Evolutionary conservation across 192 early-diverging fungal species (phyloP).

Genomic region (Neocallimastix lanati): DNA sequence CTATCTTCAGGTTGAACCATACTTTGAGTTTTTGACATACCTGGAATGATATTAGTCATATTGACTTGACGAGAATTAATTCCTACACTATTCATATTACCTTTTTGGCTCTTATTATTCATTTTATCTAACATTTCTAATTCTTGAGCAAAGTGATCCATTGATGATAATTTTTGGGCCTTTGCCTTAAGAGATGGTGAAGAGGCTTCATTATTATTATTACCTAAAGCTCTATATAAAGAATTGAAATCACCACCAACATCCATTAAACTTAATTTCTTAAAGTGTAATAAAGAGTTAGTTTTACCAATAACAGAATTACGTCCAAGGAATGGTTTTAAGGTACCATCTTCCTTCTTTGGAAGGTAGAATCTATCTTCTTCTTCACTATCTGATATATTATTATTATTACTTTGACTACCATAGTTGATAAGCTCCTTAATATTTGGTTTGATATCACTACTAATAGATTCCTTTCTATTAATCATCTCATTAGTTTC

Average conservation of each 20-base stretch:
- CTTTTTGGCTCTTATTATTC: background rate
- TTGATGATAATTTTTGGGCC: background rate
- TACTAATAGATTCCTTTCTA: background rate
- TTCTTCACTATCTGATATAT: background rate
- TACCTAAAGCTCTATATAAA: background rate
- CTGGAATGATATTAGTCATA: background rate
- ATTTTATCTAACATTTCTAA: background rate
- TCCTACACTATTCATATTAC: background rate
- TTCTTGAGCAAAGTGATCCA: background rate
- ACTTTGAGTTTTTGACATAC: background rate
- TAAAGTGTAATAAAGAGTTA: background rate
- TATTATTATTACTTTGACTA: background rate
- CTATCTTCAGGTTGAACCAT: background rate
- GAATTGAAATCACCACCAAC: background rate
- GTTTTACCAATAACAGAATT: background rate
- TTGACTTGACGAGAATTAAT: background rate
- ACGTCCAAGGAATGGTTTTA: background rate
- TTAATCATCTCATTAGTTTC: no score
- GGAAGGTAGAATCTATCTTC: background rate
- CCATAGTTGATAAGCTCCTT: background rate
- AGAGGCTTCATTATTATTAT: background rate
- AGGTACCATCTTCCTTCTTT: background rate
- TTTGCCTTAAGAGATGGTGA: background rate
- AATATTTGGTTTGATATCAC: background rate
- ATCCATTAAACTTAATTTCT: background rate